phyloP scores from a whole-genome alignment of 164 flowering plant genomes.

The Tetrastigma voinierianum region DNA sequence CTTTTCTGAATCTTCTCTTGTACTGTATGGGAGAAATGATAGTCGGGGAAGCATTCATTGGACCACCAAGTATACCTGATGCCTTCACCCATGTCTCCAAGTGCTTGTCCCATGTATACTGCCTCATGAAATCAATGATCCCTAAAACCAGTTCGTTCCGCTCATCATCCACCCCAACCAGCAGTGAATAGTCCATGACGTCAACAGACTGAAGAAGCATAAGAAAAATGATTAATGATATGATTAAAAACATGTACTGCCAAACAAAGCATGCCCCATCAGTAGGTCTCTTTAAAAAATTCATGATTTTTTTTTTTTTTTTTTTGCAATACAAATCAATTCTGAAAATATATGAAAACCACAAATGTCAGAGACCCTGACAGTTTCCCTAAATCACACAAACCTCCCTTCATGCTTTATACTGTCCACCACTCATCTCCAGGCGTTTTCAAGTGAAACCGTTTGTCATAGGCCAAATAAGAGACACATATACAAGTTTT shows the following conservation, averaged over 20 bases:
- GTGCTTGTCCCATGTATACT: constrained; percentile 93
- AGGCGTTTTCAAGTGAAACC: neutral
- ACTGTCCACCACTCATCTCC: neutral
- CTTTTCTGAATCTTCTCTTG: constrained; percentile 85
- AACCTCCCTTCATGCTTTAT: neutral
- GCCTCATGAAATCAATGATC: constrained; percentile 83
- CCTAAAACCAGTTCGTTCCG: constrained; percentile 75
- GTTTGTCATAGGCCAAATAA: neutral
- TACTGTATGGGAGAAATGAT: constrained; percentile 79
- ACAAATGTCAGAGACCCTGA: neutral
- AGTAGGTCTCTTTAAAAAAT: neutral
- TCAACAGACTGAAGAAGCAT: constrained; percentile 55
- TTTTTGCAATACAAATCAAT: neutral
- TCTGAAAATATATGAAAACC: neutral
- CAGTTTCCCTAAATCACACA: neutral
- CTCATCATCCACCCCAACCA: constrained; percentile 80
- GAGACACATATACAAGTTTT: neutral
- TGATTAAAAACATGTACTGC: neutral
- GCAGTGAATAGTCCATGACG: constrained; percentile 88
- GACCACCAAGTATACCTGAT: constrained; percentile 77
- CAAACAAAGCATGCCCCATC: neutral
- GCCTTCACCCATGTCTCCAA: constrained; percentile 90
- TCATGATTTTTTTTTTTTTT: neutral
- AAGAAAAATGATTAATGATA: neutral
- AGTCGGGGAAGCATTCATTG: constrained; percentile 74